Percentiles rank a stretch among this genome's conserved stretches.
Evolutionary conservation across 2,329 filamentous ascomycete genomes (phyloP).

Genomic region (Aschersonia sp.): DNA sequence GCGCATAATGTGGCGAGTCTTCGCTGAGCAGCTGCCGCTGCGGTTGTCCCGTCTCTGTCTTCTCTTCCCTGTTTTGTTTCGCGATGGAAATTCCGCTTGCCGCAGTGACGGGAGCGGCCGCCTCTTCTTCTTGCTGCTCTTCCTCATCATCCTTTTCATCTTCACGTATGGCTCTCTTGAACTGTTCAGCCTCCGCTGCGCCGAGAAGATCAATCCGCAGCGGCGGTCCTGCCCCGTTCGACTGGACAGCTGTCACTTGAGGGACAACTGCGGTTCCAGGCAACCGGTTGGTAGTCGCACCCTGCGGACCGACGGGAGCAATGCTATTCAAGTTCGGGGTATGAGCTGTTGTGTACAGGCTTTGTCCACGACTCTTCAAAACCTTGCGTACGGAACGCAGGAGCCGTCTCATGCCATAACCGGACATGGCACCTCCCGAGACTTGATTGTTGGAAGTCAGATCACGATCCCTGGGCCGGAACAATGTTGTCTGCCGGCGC

Average conservation of each 20-base stretch:
- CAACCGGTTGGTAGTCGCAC: slow-evolving; percentile 41
- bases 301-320: slow-evolving; percentile 32
- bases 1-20: slow-evolving; percentile 14
- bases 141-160: slow-evolving; percentile 30
- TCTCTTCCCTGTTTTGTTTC: too few species aligned
- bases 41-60: too few species aligned
- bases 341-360: slow-evolving; percentile 26
- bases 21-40: too few species aligned
- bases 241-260: slow-evolving; percentile 28
- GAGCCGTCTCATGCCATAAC: slow-evolving; percentile 71
- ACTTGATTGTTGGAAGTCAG: slow-evolving; percentile 29
- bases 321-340: slow-evolving; percentile 29
- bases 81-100: too few species aligned
- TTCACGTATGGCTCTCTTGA: slow-evolving; percentile 59
- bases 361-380: slow-evolving; percentile 46
- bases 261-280: slow-evolving; percentile 48
- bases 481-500: slow-evolving; percentile 40
- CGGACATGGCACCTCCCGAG: slow-evolving; percentile 45
- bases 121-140: too few species aligned
- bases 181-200: slow-evolving; percentile 65
- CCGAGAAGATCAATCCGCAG: slow-evolving; percentile 70
- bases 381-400: slow-evolving; percentile 77
- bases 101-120: too few species aligned
- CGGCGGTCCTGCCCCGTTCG: slow-evolving; percentile 31
- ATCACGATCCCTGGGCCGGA: slow-evolving; percentile 21